Conservation (phyloP, 73 alveolate species). For the Blepharisma japonicum region DNA sequence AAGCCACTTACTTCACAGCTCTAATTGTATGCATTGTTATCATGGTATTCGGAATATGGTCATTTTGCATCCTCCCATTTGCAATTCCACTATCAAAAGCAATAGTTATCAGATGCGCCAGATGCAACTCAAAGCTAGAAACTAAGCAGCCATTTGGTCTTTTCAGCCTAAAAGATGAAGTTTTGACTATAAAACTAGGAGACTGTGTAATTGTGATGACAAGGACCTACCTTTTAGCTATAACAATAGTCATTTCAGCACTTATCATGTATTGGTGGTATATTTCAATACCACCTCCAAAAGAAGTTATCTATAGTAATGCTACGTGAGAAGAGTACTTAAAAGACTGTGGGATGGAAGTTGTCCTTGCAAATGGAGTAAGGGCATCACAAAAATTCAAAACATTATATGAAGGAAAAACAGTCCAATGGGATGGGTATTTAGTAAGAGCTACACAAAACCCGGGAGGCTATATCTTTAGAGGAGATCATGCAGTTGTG, state of each 20-base stretch:
- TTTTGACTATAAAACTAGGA: slow-evolving; percentile 25
- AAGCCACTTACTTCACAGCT: slow-evolving; percentile 39
- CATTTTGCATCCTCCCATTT: slow-evolving; percentile 46
- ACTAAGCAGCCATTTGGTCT: slow-evolving; percentile 43
- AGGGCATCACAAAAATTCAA: slow-evolving; percentile 70
- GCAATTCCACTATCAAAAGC: slow-evolving; percentile 43
- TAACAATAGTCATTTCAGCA: neutral
- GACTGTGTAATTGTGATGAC: slow-evolving; percentile 30
- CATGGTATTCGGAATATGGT: slow-evolving; percentile 48
- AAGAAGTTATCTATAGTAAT: neutral
- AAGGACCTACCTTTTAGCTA: slow-evolving; percentile 13
- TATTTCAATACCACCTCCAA: neutral
- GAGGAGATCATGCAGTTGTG: slow-evolving; percentile 56
- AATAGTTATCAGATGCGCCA: slow-evolving; percentile 56
- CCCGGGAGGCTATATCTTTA: slow-evolving; percentile 1
- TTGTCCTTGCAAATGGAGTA: slow-evolving; percentile 65
- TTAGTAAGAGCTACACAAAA: slow-evolving; percentile 48
- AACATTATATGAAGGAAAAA: slow-evolving; percentile 66
- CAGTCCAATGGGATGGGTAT: slow-evolving; percentile 80
- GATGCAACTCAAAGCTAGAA: slow-evolving; percentile 49
- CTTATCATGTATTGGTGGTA: slow-evolving; percentile 12
- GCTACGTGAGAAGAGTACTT: slow-evolving; percentile 77
- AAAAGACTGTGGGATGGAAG: slow-evolving; percentile 85
- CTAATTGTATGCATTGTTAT: slow-evolving; percentile 29
- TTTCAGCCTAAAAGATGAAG: slow-evolving; percentile 36